Conservation (phyloP, 345 rosid species). For the Camelina sativa region DNA sequence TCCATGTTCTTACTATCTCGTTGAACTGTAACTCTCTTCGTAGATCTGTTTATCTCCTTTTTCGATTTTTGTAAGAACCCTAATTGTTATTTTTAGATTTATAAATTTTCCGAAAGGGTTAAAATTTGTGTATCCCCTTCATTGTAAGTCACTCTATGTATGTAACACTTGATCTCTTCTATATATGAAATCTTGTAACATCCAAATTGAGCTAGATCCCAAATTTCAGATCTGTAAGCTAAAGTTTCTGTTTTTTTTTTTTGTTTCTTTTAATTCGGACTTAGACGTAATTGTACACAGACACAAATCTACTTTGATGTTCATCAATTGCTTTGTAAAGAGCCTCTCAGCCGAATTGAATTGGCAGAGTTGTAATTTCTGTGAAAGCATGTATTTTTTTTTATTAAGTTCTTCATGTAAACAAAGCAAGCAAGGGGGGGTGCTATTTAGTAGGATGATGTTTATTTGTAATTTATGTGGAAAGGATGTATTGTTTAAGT, state of each 20-base stretch:
- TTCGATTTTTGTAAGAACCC: conserved; percentile 34
- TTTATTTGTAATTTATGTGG: neutral
- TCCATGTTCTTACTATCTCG: neutral
- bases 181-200: conserved; percentile 26
- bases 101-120: neutral
- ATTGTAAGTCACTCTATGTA: conserved; percentile 31
- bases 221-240: conserved; percentile 38
- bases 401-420: conserved; percentile 16
- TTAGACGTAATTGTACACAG: neutral
- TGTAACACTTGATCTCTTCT: conserved; percentile 32
- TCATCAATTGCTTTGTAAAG: conserved; percentile 33
- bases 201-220: conserved; percentile 36
- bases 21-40: conserved; percentile 32
- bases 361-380: conserved; percentile 26
- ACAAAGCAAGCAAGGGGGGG: neutral
- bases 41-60: conserved; percentile 41
- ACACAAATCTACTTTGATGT: conserved; percentile 11
- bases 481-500: conserved; percentile 1
- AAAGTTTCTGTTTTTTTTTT: conserved; percentile 1
- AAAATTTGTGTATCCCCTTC: conserved; percentile 20
- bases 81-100: neutral
- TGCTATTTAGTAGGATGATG: neutral
- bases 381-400: conserved; percentile 21
- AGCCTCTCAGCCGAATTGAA: conserved; percentile 33
- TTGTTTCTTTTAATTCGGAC: no score